Evolutionary conservation across 768 basidiomycete genomes (phyloP).

Genomic region (Leccinum incarnatum): DNA sequence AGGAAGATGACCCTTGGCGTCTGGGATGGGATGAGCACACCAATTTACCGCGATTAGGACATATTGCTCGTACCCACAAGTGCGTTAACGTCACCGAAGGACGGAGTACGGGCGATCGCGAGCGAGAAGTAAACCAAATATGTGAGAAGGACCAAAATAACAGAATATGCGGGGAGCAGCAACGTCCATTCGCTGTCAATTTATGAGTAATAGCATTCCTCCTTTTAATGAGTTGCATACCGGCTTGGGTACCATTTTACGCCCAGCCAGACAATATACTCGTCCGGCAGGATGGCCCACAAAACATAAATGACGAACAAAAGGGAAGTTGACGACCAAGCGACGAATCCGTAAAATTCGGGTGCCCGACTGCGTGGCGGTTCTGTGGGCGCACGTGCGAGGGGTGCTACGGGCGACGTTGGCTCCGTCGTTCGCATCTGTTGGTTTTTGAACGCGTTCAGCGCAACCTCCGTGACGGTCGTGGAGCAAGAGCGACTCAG

Average conservation of each 20-base stretch:
- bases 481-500: slow-evolving; percentile 7
- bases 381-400: slow-evolving; percentile 41
- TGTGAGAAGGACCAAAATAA: slow-evolving; percentile 67
- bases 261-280: slow-evolving; percentile 61
- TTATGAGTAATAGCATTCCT: background rate
- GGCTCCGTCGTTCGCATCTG: slow-evolving; percentile 27
- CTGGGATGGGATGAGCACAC: slow-evolving; percentile 36
- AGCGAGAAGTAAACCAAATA: slow-evolving; percentile 77
- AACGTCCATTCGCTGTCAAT: slow-evolving; percentile 78
- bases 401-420: slow-evolving; percentile 44
- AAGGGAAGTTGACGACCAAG: slow-evolving; percentile 74
- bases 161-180: slow-evolving; percentile 74
- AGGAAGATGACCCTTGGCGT: slow-evolving; percentile 56
- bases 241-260: slow-evolving; percentile 87
- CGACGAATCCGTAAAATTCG: slow-evolving; percentile 90
- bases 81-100: slow-evolving; percentile 63
- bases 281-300: slow-evolving; percentile 80
- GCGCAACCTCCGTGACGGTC: slow-evolving; percentile 21
- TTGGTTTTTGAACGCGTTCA: slow-evolving; percentile 4
- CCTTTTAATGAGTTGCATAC: slow-evolving; percentile 35
- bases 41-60: slow-evolving; percentile 8
- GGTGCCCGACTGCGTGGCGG: slow-evolving; percentile 63
- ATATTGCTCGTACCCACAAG: slow-evolving; percentile 53
- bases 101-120: slow-evolving; percentile 67
- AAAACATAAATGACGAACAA: slow-evolving; percentile 68